Conservation (phyloP, 169 alveolate species). For the Plasmodium relictum region DNA sequence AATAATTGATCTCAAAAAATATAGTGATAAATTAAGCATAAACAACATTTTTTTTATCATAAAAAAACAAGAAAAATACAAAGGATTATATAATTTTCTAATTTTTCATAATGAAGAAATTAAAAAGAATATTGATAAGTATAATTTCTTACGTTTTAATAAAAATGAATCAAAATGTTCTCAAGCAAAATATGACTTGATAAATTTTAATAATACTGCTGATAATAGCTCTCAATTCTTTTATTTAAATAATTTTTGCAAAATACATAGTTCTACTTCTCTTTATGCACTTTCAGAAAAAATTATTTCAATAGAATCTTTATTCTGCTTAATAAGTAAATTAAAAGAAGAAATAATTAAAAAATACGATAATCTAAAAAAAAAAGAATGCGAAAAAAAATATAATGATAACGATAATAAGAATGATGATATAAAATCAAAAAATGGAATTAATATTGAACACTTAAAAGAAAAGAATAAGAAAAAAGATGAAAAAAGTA, state of each 20-base stretch:
- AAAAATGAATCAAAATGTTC: neutral
- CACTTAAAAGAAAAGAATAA: no score
- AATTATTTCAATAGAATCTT: constrained; percentile 54
- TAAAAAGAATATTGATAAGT: constrained; percentile 8
- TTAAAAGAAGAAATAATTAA: constrained; percentile 54
- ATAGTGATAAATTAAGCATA: constrained; percentile 38
- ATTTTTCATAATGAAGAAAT: constrained; percentile 41
- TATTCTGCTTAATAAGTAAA: constrained; percentile 38
- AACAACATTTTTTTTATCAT: constrained; percentile 51
- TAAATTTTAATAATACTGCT: constrained; percentile 17
- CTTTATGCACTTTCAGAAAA: constrained; percentile 68
- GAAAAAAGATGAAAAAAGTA: neutral
- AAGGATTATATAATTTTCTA: constrained; percentile 34
- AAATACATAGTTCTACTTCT: constrained; percentile 54
- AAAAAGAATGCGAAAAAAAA: neutral
- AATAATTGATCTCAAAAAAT: constrained; percentile 19
- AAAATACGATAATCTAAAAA: neutral
- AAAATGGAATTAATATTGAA: neutral
- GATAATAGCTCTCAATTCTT: neutral
- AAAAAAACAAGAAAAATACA: constrained; percentile 68
- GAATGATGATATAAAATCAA: neutral
- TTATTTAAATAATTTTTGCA: constrained; percentile 30
- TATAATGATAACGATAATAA: neutral
- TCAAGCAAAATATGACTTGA: constrained; percentile 22
- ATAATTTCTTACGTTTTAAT: constrained; percentile 18